A percentile compares a stretch with the other conserved stretches of the same genome.
phyloP scores from a whole-genome alignment of 129 eudicot genomes.

The Scalesia atractyloides region DNA sequence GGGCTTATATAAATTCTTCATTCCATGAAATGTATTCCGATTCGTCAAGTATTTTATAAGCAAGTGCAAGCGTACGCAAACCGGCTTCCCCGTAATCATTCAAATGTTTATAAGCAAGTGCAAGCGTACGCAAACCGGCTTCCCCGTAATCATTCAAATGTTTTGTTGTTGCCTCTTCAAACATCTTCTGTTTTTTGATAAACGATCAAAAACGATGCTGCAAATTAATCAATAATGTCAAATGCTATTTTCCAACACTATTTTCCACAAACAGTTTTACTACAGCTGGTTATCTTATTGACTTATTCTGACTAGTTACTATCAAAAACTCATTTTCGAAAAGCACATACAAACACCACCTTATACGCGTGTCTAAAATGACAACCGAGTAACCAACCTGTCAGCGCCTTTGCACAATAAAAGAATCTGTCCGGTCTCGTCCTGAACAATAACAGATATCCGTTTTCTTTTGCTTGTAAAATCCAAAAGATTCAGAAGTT shows the following conservation, averaged over 20 bases:
- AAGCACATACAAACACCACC: background rate
- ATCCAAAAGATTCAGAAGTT: conserved; percentile 84
- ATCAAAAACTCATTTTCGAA: background rate
- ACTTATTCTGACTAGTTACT: too few species aligned
- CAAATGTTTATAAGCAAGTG: conserved; percentile 78
- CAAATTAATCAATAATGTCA: conserved; percentile 14
- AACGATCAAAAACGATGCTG: conserved; percentile 91
- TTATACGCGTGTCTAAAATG: background rate
- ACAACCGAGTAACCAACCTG: conserved; percentile 54
- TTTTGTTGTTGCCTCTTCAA: conserved; percentile 71
- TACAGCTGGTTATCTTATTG: background rate
- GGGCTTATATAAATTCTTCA: conserved; percentile 82
- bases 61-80: conserved; percentile 84
- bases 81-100: conserved; percentile 96
- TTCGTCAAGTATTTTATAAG: conserved; percentile 71
- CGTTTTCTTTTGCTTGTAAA: conserved; percentile 97
- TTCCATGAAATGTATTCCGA: conserved; percentile 78
- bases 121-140: conserved; percentile 83
- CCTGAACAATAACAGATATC: conserved; percentile 89
- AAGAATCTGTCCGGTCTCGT: conserved; percentile 75
- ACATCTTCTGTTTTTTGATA: conserved; percentile 72
- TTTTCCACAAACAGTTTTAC: background rate
- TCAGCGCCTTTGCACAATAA: conserved; percentile 99
- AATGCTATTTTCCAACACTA: background rate
- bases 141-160: conserved; percentile 96